A percentile compares a stretch with the other conserved stretches of the same genome.
phyloP scores from a whole-genome alignment of 2,329 filamentous ascomycete genomes.

The Claviceps arundinis region DNA sequence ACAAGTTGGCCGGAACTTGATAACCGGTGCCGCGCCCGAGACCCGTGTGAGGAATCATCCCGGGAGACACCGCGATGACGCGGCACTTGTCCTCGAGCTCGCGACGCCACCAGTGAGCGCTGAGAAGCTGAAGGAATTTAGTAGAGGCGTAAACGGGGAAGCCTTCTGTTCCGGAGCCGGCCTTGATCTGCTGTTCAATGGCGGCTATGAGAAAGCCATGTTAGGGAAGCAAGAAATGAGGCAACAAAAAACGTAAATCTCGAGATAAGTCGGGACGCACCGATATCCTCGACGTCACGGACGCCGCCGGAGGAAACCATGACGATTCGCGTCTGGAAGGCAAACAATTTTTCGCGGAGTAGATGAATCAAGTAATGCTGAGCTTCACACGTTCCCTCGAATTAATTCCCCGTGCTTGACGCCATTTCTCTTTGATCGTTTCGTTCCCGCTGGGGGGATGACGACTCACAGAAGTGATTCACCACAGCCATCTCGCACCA shows the following conservation, averaged over 20 bases:
- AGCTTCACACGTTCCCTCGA: conserved; percentile 19
- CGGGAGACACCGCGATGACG: conserved; percentile 40
- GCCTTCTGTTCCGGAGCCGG: conserved; percentile 20
- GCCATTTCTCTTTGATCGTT: not conserved
- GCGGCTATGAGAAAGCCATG: conserved; percentile 12
- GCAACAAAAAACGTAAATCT: no score
- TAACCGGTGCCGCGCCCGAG: conserved; percentile 21
- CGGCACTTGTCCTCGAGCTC: conserved; percentile 29
- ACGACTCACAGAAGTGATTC: conserved; percentile 34
- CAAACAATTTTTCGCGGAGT: conserved; percentile 32
- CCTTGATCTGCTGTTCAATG: conserved; percentile 26
- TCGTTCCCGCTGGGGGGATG: not conserved
- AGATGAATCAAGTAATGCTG: conserved; percentile 41
- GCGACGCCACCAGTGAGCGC: conserved; percentile 43
- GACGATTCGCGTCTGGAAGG: conserved; percentile 32
- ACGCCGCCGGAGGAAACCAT: conserved; percentile 38
- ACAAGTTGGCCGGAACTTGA: conserved; percentile 17
- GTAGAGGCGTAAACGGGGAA: conserved; percentile 25
- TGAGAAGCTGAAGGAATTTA: conserved; percentile 38
- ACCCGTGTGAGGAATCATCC: conserved; percentile 35
- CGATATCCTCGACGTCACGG: conserved; percentile 24
- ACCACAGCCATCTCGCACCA: conserved; percentile 39
- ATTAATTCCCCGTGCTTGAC: not conserved
- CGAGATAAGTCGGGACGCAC: conserved; percentile 12
- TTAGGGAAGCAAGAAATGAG: conserved; percentile 1